These are phyloP conservation scores for Beauveria rudraprayagi DNA, from an alignment of 2,329 filamentous ascomycete species.

Conservation along the genomic window DNA sequence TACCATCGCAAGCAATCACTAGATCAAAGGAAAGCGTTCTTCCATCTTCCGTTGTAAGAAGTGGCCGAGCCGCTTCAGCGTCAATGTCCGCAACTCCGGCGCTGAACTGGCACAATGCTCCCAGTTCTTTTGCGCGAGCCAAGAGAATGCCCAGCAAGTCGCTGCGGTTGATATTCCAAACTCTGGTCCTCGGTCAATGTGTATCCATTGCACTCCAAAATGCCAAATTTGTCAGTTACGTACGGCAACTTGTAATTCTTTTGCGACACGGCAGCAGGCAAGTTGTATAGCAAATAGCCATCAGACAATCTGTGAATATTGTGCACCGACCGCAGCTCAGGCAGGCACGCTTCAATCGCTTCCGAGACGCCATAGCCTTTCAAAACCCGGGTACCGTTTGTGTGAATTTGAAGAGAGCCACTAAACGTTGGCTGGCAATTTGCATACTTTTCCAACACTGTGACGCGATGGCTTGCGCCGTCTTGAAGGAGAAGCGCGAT, in stretches of 20 bases:
- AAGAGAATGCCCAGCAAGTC: background rate
- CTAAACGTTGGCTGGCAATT: background rate
- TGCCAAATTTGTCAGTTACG: background rate
- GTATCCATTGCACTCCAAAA: too few relatives aligned
- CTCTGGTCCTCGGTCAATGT: background rate
- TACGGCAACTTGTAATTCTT: background rate
- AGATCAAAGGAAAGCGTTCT: background rate
- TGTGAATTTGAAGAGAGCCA: background rate
- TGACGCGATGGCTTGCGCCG: background rate
- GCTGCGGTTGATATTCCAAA: background rate
- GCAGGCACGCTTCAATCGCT: background rate
- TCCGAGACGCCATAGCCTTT: background rate
- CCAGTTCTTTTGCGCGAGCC: background rate
- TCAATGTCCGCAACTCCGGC: background rate
- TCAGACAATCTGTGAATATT: background rate
- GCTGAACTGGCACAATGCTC: background rate
- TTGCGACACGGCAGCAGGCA: background rate
- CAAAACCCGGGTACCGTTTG: background rate
- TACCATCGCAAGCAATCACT: slow-evolving; percentile 1
- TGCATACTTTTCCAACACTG: background rate
- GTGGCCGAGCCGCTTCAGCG: background rate
- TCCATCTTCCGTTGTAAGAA: background rate
- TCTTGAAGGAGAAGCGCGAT: background rate
- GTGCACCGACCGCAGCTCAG: background rate
- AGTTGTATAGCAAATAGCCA: background rate